Base-by-base conservation (phyloP, 768 basidiomycete genomes). In the Xerocomellus chrysenteron region DNA sequence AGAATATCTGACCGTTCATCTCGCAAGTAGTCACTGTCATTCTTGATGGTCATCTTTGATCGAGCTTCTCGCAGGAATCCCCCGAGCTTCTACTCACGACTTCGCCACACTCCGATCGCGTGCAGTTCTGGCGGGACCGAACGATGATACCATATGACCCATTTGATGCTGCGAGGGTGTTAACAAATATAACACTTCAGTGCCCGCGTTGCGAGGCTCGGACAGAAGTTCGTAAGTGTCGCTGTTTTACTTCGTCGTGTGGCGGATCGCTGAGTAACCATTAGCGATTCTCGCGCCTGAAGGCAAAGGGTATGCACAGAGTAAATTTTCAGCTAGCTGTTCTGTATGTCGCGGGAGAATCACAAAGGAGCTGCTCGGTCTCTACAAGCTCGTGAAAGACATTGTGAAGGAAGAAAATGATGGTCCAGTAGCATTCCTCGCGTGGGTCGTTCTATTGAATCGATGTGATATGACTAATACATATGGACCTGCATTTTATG, bases 221-320 rank as follows among this genome's bases (percentile, higher is more conserved):
- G 16, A 43, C 57, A 26, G 36, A 53, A 16, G 60, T 61, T 12
- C 68, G 73, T 74, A 49, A 50, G 71, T 50, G 36, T 44, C 32
- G 2, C 26, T n/a, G 21, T 32, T 43, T 28, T n/a, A 21, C 6
- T 16, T 13, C 16, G 5, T 33, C 17, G 11, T 36, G 30, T 36
- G 11, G 32, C 32, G 2, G 7, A 28, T 4, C 9, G 14, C 33
- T 21, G 17, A 36, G 16, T 55, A 8, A 36, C 17, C 19, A 33
- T 44, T 36, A 83, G 81, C 74, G 2, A 75, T 77, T 43, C 61
- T 80, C 52, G 73, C 65, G 4, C 51, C 58, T 0, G 47, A 64
- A 0, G 81, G 77, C 4, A 73, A 65, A 0, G 83, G 83, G 0
- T 84, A 83, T 57, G 65, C 78, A 3, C 82, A 84, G 56, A 66